These are phyloP conservation scores for Leccinum variicolor DNA, from an alignment of 768 basidiomycete species.

Conservation along the genomic window DNA sequence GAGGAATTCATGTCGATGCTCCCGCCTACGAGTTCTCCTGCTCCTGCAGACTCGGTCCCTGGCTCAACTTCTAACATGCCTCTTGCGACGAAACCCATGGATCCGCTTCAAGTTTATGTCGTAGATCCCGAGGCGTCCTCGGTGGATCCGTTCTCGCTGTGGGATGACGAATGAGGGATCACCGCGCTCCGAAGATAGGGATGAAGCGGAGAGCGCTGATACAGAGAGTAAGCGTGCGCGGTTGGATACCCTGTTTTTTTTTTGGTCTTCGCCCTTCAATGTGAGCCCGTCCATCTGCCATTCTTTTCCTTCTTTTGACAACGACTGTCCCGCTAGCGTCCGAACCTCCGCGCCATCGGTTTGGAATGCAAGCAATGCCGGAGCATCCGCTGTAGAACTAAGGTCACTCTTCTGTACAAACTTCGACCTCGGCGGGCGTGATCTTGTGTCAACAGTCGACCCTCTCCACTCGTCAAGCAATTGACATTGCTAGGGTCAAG, in stretches of 20 bases:
- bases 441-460: conserved; percentile 66
- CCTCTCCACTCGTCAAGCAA: conserved; percentile 44
- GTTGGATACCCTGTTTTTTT: conserved; percentile 61
- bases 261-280: conserved; percentile 68
- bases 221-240: conserved; percentile 62
- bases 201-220: conserved; percentile 66
- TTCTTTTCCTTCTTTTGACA: background rate
- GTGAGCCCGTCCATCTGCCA: conserved; percentile 40
- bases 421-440: conserved; percentile 59
- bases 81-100: conserved; percentile 14
- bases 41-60: conserved; percentile 4
- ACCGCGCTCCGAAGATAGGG: conserved; percentile 60
- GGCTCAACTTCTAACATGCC: conserved; percentile 32
- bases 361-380: conserved; percentile 69
- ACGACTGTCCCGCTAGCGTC: conserved; percentile 47
- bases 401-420: conserved; percentile 68
- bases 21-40: conserved; percentile 26
- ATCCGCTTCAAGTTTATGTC: conserved; percentile 46
- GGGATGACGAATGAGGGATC: conserved; percentile 72
- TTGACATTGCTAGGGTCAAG: too few species aligned
- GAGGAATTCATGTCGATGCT: conserved; percentile 52
- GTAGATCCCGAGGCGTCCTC: conserved; percentile 56
- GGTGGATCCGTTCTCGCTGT: conserved; percentile 42
- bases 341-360: conserved; percentile 53
- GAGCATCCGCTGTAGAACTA: conserved; percentile 71